A percentile compares a stretch with the other conserved stretches of the same genome.
Conservation (phyloP, 2,329 filamentous ascomycete genomes). For the Cercospora nicotianae region DNA sequence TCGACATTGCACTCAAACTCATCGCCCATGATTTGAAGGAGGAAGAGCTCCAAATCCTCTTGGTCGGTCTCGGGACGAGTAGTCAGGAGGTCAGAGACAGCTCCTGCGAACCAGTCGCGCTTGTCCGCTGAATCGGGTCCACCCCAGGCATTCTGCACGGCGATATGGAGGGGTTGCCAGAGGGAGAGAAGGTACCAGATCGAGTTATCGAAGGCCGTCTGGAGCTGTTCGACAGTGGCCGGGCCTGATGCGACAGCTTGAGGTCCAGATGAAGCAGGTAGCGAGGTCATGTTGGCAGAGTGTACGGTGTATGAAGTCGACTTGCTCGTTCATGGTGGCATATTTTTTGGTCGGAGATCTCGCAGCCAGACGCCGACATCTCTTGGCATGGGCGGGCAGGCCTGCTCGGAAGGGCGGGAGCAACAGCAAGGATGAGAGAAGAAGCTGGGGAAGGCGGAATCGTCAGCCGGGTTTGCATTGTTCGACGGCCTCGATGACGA, state of each 20-base stretch:
- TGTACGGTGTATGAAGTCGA: neutral
- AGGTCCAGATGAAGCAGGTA: slow-evolving; percentile 10
- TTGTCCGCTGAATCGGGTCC: slow-evolving; percentile 81
- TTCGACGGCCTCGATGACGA: neutral
- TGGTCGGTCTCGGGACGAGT: slow-evolving; percentile 62
- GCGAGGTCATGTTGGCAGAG: slow-evolving; percentile 17
- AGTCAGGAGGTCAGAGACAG: slow-evolving; percentile 75
- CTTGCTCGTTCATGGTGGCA: neutral
- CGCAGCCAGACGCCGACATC: neutral
- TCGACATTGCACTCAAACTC: slow-evolving; percentile 94
- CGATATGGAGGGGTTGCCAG: slow-evolving; percentile 85
- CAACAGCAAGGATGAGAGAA: neutral
- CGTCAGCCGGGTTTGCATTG: neutral
- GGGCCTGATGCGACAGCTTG: slow-evolving; percentile 11
- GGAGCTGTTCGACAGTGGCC: slow-evolving; percentile 33
- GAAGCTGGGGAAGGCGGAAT: slow-evolving; percentile 5
- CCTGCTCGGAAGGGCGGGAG: neutral
- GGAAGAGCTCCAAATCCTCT: slow-evolving; percentile 9
- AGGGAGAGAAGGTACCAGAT: slow-evolving; percentile 81
- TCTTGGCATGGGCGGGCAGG: neutral
- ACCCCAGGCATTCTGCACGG: slow-evolving; percentile 85
- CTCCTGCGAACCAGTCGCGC: slow-evolving; percentile 93
- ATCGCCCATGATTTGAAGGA: slow-evolving; percentile 43
- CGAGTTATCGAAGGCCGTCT: slow-evolving; percentile 68
- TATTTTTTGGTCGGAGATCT: slow-evolving; percentile 1